Conservation (phyloP, 495 filamentous ascomycete genomes). For the Penicillium psychrofluorescens region DNA sequence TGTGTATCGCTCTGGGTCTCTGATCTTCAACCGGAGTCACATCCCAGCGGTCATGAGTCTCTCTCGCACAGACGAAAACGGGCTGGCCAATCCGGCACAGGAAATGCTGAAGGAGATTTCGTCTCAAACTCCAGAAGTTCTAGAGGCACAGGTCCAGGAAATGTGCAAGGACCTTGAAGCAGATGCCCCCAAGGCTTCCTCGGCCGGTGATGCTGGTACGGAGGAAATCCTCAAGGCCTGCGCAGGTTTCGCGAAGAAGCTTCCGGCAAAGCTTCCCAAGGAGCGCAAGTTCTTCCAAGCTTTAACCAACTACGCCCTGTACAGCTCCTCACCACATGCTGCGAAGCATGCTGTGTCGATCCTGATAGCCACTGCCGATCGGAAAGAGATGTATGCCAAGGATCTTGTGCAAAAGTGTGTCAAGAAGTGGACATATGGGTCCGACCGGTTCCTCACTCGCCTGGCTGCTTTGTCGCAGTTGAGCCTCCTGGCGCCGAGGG, state of each 20-base stretch:
- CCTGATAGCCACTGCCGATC: constrained; percentile 70
- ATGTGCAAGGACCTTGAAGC: constrained; percentile 80
- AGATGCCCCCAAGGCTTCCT: constrained; percentile 63
- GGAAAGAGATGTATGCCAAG: constrained; percentile 79
- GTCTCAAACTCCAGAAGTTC: constrained; percentile 73
- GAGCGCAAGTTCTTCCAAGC: constrained; percentile 80
- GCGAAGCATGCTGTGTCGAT: constrained; percentile 93
- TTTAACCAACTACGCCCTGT: constrained; percentile 69
- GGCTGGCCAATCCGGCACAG: constrained; percentile 70
- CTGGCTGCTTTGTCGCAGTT: constrained; percentile 80
- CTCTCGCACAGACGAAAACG: constrained; percentile 71
- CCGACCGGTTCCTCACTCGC: constrained; percentile 70
- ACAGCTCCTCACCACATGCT: constrained; percentile 71
- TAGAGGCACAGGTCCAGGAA: constrained; percentile 86
- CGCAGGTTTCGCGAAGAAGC: constrained; percentile 77
- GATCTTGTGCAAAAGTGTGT: constrained; percentile 71
- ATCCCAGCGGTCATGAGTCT: constrained; percentile 83
- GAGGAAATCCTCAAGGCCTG: constrained; percentile 91
- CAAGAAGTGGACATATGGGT: constrained; percentile 70
- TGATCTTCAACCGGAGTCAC: constrained; percentile 91
- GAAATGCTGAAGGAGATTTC: constrained; percentile 93
- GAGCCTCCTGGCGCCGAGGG: constrained; percentile 64
- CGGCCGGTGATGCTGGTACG: constrained; percentile 55
- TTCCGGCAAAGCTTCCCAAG: constrained; percentile 75
- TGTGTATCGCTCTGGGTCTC: constrained; percentile 71